Conservation (phyloP, 345 rosid genomes). For the Lepidium sativum region DNA sequence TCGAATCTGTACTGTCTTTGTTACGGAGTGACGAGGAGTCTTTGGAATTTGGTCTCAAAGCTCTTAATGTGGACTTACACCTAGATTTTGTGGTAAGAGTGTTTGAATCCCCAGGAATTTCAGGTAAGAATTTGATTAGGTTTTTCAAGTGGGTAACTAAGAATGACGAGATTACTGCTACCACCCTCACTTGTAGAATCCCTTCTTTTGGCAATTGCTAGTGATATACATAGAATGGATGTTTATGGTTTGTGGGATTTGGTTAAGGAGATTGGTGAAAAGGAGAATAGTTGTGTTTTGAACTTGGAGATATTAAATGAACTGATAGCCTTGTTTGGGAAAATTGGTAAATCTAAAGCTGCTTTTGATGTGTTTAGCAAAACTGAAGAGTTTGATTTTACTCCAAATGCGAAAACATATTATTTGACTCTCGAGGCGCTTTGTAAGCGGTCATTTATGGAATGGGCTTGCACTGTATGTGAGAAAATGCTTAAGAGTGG, state of each 20-base stretch:
- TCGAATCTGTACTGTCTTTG: constrained; percentile 52
- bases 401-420: constrained; percentile 43
- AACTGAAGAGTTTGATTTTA: constrained; percentile 48
- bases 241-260: constrained; percentile 67
- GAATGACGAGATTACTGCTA: constrained; percentile 27
- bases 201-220: constrained; percentile 38
- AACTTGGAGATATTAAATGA: constrained; percentile 45
- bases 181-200: constrained; percentile 36
- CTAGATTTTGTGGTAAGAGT: constrained; percentile 48
- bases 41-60: constrained; percentile 45
- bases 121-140: constrained; percentile 48
- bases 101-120: constrained; percentile 42
- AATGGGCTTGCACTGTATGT: constrained; percentile 52
- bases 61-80: constrained; percentile 31
- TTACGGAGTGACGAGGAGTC: constrained; percentile 59
- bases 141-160: constrained; percentile 55
- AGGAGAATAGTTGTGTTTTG: constrained; percentile 24
- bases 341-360: constrained; percentile 61
- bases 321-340: constrained; percentile 57
- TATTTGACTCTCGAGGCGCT: constrained; percentile 59
- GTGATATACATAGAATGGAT: constrained; percentile 36
- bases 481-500: constrained; percentile 58
- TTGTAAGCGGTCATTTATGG: constrained; percentile 40
- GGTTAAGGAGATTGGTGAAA: constrained; percentile 47
- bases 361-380: constrained; percentile 63